Evolutionary conservation across 192 early-diverging fungal genomes (phyloP).

Genomic region (Podila minutissima): DNA sequence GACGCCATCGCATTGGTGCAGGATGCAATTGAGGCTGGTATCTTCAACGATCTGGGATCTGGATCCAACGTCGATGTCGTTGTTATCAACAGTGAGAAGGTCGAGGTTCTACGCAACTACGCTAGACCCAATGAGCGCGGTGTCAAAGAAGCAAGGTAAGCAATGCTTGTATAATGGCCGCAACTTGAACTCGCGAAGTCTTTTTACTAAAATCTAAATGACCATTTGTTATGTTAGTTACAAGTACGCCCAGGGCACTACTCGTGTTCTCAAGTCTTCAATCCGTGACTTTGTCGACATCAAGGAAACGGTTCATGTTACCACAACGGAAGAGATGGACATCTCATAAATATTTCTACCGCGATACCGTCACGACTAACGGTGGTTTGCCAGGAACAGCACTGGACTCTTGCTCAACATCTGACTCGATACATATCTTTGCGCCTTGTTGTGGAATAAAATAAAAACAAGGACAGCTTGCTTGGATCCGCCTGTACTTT

Average conservation of each 20-base stretch:
- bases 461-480: no score
- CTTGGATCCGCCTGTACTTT: no score
- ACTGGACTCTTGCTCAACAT: no score
- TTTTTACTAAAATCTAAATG: no score
- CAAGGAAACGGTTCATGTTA: slow-evolving; percentile 57
- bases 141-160: slow-evolving; percentile 81
- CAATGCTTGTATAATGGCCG: no score
- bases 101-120: slow-evolving; percentile 89
- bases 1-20: slow-evolving; percentile 91
- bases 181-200: no score
- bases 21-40: slow-evolving; percentile 96
- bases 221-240: slow-evolving; percentile 60
- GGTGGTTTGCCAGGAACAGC: no score
- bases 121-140: slow-evolving; percentile 89
- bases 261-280: slow-evolving; percentile 63
- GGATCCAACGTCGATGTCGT: slow-evolving; percentile 96
- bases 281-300: slow-evolving; percentile 70
- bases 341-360: slow-evolving; percentile 20
- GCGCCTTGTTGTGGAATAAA: no score
- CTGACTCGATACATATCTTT: no score
- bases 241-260: slow-evolving; percentile 63
- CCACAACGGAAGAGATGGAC: slow-evolving; percentile 68
- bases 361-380: no score
- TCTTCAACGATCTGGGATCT: slow-evolving; percentile 99
- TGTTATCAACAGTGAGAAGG: slow-evolving; percentile 87